Percentiles rank a stretch among this genome's conserved stretches.
Evolutionary conservation across 2,329 filamentous ascomycete genomes (phyloP).

Genomic region (Fusarium stilboides): DNA sequence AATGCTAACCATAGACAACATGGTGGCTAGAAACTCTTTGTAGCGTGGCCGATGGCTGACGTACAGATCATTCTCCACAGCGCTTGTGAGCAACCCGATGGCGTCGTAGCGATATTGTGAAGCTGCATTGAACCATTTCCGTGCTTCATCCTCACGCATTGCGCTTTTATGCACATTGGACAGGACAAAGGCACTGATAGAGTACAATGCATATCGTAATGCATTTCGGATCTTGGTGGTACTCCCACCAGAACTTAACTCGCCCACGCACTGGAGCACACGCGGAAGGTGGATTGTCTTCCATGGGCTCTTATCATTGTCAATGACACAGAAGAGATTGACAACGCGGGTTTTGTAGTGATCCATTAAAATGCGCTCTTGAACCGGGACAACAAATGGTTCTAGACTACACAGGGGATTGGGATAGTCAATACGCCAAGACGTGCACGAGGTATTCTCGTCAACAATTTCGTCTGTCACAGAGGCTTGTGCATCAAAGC

Average conservation of each 20-base stretch:
- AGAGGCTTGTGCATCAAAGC: too few species aligned
- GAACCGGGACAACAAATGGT: too few species aligned
- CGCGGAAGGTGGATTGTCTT: neutral
- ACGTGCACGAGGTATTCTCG: too few species aligned
- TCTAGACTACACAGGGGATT: too few species aligned
- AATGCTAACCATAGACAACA: neutral
- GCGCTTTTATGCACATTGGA: neutral
- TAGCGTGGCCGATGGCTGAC: neutral
- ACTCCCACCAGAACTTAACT: neutral
- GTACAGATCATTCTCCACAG: neutral
- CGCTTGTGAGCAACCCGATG: neutral
- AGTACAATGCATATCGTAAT: neutral
- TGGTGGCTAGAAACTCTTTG: neutral
- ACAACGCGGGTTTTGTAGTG: neutral
- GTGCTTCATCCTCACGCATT: neutral
- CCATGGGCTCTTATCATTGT: neutral
- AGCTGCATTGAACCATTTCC: neutral
- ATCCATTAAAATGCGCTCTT: neutral
- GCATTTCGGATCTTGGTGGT: neutral
- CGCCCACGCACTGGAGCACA: neutral
- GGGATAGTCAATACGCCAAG: too few species aligned
- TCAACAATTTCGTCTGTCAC: too few species aligned
- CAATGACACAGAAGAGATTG: neutral
- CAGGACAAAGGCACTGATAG: neutral
- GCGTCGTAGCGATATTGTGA: neutral